Evolutionary conservation across 2,329 filamentous ascomycete species (phyloP).

Genomic region (Trichophaea hybrida): DNA sequence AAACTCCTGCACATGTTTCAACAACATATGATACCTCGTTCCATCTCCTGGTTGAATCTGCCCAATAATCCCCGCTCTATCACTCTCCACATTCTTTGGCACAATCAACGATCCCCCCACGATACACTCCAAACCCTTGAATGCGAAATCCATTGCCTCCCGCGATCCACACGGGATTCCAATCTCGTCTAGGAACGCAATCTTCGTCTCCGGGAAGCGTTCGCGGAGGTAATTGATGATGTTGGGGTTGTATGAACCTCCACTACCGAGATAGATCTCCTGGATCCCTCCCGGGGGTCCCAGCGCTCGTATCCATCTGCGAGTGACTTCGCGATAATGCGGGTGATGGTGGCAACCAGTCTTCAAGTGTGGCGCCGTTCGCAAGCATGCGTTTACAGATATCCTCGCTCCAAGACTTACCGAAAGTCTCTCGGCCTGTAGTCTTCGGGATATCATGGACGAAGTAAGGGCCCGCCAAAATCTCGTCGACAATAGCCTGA

Average conservation of each 20-base stretch:
- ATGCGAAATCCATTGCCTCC: conserved; percentile 12
- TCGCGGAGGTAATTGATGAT: conserved; percentile 26
- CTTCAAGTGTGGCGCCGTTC: conserved; percentile 19
- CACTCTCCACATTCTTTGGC: conserved; percentile 6
- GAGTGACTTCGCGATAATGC: conserved; percentile 25
- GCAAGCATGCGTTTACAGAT: conserved; percentile 17
- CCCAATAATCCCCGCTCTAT: conserved; percentile 11
- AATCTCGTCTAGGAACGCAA: conserved; percentile 14
- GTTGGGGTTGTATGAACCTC: conserved; percentile 27
- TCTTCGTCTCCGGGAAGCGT: conserved; percentile 9
- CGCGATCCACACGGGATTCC: conserved; percentile 14
- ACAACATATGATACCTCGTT: conserved; percentile 10
- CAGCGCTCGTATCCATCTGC: conserved; percentile 23
- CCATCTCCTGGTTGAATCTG: conserved; percentile 15
- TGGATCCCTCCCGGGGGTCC: conserved; percentile 21
- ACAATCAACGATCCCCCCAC: conserved; percentile 8
- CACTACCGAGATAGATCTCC: conserved; percentile 28
- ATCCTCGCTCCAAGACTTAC: conserved; percentile 20
- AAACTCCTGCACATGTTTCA: conserved; percentile 18
- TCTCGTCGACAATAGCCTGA: conserved; percentile 28
- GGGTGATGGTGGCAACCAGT: conserved; percentile 26
- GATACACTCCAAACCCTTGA: conserved; percentile 16
- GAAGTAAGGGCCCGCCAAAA: conserved; percentile 25
- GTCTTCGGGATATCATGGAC: conserved; percentile 23
- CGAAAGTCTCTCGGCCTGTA: conserved; percentile 23